phyloP scores from a whole-genome alignment of 1,284 basidiomycete species.

The Peniophora sp. region DNA sequence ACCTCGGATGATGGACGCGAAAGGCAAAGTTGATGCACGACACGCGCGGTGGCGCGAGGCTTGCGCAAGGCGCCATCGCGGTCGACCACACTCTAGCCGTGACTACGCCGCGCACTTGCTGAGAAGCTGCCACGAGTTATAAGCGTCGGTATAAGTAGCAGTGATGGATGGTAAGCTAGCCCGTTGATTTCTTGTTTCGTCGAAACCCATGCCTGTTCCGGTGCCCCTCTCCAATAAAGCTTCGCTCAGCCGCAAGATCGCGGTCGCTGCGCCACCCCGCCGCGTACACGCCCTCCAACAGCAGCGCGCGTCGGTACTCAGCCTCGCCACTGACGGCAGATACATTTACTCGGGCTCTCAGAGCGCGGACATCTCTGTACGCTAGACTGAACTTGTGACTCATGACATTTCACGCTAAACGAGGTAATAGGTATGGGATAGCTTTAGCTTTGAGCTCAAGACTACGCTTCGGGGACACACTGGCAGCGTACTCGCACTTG shows the following conservation, averaged over 20 bases:
- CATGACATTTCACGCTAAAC: neutral
- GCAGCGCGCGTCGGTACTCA: slow-evolving; percentile 62
- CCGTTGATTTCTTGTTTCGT: slow-evolving; percentile 1
- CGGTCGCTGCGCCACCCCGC: slow-evolving; percentile 29
- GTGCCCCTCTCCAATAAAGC: slow-evolving; percentile 25
- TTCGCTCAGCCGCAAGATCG: slow-evolving; percentile 47
- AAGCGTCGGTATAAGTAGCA: neutral
- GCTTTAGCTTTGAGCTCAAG: slow-evolving; percentile 58
- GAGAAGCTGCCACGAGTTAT: neutral
- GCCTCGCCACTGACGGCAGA: slow-evolving; percentile 62
- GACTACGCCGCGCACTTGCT: neutral
- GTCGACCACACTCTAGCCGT: neutral
- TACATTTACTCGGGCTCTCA: slow-evolving; percentile 85
- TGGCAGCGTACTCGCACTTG: slow-evolving; percentile 78
- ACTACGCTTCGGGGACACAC: slow-evolving; percentile 80
- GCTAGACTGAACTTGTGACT: slow-evolving; percentile 14
- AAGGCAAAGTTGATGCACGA: neutral
- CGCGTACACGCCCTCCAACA: slow-evolving; percentile 67
- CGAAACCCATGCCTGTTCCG: neutral
- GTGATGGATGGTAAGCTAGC: neutral
- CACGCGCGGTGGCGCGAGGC: neutral
- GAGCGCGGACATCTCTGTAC: slow-evolving; percentile 65
- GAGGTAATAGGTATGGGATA: slow-evolving; percentile 75
- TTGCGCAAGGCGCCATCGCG: neutral
- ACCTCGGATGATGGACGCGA: neutral